Evolutionary conservation across 768 basidiomycete genomes (phyloP), one percentile per base, ranked within the genome.

Genomic region (Lactarius trivialis): DNA sequence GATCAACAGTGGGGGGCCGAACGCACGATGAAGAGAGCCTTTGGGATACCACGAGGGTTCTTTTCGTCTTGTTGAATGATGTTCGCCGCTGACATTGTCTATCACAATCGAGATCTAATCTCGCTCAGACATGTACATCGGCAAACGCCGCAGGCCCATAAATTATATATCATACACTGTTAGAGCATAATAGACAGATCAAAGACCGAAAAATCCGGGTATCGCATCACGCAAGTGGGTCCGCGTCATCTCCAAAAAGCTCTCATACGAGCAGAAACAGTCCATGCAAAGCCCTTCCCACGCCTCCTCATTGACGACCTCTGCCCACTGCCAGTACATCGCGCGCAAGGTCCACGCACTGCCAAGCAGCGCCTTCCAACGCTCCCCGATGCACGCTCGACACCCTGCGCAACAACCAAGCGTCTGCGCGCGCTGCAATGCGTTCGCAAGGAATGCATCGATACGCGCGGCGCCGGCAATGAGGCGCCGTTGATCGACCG

Each of bases 11-110:
- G 21, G 37, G 64, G 33, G 5, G 33, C 45, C 49, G 8, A 33
- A n/a, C 87, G 67, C 66, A 96, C 95, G 57, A 98, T 88, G 70
- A 99, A 99, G 0, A 92, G 91, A 4, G 96, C 95, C 74, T 89
- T 88, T 26, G 96, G 96, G 56, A 98, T 98, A 5, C 96, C 96
- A 56, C 96, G 79, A 0, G 93, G 87, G 67, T 95, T 98, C 70
- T 85, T 85, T 73, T 84, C 73, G 1, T 60, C 65, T 24, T 66
- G 60, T 32, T 64, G 43, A 68, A 69, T 64, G 72, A 76, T 71
- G 70, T 48, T 67, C 21, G 62, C 19, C 21, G 57, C n/a, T 33
- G 56, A 65, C 69, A 69, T 69, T 50, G 37, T 37, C 2, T 24
- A 14, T 21, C 4, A n/a, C 11, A n/a, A 39, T 7, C 11, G 24